Evolutionary conservation across 306 rosid species (phyloP).

Genomic region (Sicyos baderoa): DNA sequence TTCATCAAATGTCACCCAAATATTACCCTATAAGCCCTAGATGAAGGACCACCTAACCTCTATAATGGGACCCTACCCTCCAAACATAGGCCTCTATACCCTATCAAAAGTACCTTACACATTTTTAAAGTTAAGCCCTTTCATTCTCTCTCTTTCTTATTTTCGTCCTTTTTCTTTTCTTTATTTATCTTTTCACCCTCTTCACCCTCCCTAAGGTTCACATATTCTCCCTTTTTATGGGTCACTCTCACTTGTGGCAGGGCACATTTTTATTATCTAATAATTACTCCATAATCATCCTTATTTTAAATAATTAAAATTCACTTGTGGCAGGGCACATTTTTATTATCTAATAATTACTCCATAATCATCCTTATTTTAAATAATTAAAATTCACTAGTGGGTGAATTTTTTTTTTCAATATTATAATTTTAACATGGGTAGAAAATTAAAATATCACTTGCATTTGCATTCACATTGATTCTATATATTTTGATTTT

Average conservation of each 20-base stretch:
- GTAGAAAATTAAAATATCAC: too few species aligned
- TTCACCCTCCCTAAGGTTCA: background rate
- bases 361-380: background rate
- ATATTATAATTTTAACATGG: too few species aligned
- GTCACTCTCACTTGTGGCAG: conserved; percentile 1
- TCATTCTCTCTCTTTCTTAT: background rate
- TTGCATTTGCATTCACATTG: too few species aligned
- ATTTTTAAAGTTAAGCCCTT: background rate
- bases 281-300: conserved; percentile 5
- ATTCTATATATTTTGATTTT: too few species aligned
- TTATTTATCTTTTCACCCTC: background rate
- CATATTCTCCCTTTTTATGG: background rate
- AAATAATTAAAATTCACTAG: background rate
- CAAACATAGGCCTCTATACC: background rate
- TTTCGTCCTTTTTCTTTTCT: background rate
- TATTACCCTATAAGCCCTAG: background rate
- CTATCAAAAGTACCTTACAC: background rate
- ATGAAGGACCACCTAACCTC: background rate
- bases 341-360: conserved; percentile 11
- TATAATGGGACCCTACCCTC: conserved; percentile 13
- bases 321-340: background rate
- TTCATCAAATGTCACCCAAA: conserved; percentile 11
- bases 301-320: too few species aligned
- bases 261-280: background rate
- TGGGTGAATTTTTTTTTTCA: background rate